These are phyloP conservation scores for Grosmannia serpens DNA, from an alignment of 2,329 filamentous ascomycete species.

Conservation along the genomic window DNA sequence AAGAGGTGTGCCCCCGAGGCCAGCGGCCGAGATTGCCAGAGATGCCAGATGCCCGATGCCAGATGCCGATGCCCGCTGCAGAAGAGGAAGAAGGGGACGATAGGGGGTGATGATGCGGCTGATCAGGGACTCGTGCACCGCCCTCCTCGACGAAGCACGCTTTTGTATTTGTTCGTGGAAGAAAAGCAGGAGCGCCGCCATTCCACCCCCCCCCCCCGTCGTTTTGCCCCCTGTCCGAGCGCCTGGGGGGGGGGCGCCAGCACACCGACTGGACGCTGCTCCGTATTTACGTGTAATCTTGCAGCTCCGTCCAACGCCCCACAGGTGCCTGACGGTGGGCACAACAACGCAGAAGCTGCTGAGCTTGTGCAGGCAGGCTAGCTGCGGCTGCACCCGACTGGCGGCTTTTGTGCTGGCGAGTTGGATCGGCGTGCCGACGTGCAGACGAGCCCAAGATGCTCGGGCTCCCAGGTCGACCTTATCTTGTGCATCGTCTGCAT, in stretches of 20 bases:
- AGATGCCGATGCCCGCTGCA: background rate
- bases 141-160: no score
- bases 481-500: no score
- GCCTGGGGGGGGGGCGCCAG: background rate
- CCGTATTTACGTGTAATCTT: background rate
- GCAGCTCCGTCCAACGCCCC: background rate
- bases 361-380: background rate
- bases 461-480: no score
- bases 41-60: no score
- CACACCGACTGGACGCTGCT: background rate
- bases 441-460: no score
- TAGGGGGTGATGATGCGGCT: background rate
- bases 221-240: no score
- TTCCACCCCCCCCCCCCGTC: no score
- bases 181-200: no score
- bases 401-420: background rate
- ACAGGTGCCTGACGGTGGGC: background rate
- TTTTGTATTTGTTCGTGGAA: no score
- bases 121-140: no score
- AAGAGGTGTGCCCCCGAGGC: no score
- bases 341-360: background rate
- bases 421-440: background rate
- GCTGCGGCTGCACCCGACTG: background rate
- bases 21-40: no score
- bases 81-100: background rate